Conservation (phyloP, 2,329 filamentous ascomycete genomes). For the Stagonosporopsis chrysanthemi region DNA sequence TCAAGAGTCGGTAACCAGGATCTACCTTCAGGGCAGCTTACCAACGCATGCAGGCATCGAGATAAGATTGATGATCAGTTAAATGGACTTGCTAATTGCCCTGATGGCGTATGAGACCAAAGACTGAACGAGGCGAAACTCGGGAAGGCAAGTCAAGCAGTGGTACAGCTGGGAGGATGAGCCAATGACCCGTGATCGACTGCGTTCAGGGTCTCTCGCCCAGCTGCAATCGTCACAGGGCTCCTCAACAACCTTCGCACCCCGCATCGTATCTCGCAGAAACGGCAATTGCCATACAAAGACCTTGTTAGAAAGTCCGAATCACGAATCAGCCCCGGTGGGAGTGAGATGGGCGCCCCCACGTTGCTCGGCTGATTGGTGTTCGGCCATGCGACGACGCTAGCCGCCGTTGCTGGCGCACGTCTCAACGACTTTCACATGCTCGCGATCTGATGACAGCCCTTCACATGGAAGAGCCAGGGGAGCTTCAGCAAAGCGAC, state of each 20-base stretch:
- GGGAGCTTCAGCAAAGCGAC: conserved; percentile 7
- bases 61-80: too few species aligned
- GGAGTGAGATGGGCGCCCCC: conserved; percentile 12
- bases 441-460: conserved; percentile 15
- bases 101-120: not conserved
- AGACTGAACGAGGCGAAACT: not conserved
- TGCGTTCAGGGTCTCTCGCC: not conserved
- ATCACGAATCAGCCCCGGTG: not conserved
- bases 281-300: not conserved
- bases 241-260: conserved; percentile 10
- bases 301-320: not conserved
- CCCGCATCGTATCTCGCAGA: conserved; percentile 11
- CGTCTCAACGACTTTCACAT: conserved; percentile 34
- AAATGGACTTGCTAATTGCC: not conserved
- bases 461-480: conserved; percentile 16
- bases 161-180: not conserved
- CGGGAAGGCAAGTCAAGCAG: not conserved
- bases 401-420: conserved; percentile 24
- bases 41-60: too few species aligned
- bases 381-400: conserved; percentile 27
- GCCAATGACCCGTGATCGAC: not conserved
- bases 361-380: conserved; percentile 28
- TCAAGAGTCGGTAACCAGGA: too few species aligned
- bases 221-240: not conserved
- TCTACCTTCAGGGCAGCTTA: too few species aligned